Evolutionary conservation across 2,329 filamentous ascomycete genomes (phyloP), one percentile per base, ranked within the genome.

Genomic region (Alternaria metachromatica): DNA sequence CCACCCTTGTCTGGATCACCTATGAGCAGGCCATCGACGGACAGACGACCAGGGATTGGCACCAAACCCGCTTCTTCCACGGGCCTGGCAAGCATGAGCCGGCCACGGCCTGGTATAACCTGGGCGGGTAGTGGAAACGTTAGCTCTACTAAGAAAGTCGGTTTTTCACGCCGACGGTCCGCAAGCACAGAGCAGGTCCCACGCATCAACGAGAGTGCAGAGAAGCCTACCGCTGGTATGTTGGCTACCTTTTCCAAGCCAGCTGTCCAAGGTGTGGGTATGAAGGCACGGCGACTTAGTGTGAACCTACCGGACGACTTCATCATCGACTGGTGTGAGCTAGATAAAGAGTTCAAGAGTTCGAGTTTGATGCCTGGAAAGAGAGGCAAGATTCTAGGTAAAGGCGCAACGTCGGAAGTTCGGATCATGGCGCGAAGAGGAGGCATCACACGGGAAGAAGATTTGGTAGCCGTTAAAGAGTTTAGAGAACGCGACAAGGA

Each of bases 381-480:
- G 45, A 87, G 92, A 72, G 90, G 91, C 43, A 93, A 91, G 80
- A 87, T 90, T 64, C 83, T 96, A 7, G 94, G 93, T 64, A 92
- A 92, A 80, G 94, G 94, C 45, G 91, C 92, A 11, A 94, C 92
- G 6, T 93, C 92, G 46, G 91, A 92, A 70, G 93, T 97, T 23
- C 92, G 89, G 33, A 85, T 95, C 64, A 96, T 97, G 92, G 85
- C 85, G 61, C 87, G 90, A 66, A 93, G 90, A 89, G 89, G 30
- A 86, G 82, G 62, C 82, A 85, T 6, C 4, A 65, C 67, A 1
- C 84, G 77, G 25, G 77, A 84, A 43, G 89, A 93, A 73, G 89
- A 93, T 72, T 81, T 93, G 8, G 94, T 91, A 69, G 94, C 94
- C 0, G 93, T 96, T 71, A 97, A 97, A 82, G 92, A 96, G 74